Percentiles rank a stretch among this genome's conserved stretches.
Evolutionary conservation across 768 basidiomycete species (phyloP).

Genomic region (Calocera cornea): DNA sequence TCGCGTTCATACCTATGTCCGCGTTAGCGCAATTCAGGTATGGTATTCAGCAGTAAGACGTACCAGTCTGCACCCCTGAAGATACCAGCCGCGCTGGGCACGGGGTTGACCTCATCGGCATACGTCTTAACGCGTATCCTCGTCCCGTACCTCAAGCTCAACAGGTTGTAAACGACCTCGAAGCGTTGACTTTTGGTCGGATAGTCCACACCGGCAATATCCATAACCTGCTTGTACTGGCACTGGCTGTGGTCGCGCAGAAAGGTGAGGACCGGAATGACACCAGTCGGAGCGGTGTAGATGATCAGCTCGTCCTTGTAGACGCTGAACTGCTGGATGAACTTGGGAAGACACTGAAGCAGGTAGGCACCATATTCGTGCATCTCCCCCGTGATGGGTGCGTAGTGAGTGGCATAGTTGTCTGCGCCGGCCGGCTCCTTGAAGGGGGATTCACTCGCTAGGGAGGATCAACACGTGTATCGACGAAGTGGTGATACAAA

Average conservation of each 20-base stretch:
- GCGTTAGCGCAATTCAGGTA: conserved; percentile 5
- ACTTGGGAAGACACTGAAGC: conserved; percentile 86
- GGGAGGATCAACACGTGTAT: not conserved
- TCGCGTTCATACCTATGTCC: conserved; percentile 80
- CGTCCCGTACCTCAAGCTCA: conserved; percentile 64
- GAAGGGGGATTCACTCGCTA: conserved; percentile 48
- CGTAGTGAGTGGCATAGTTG: conserved; percentile 57
- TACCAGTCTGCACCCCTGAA: conserved; percentile 93
- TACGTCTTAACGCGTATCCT: conserved; percentile 96
- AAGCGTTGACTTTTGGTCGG: conserved; percentile 88
- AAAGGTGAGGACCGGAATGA: conserved; percentile 79
- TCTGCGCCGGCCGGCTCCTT: conserved; percentile 80
- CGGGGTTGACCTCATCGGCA: conserved; percentile 80
- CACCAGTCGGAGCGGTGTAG: conserved; percentile 67
- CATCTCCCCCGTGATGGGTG: conserved; percentile 58
- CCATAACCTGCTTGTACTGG: conserved; percentile 85
- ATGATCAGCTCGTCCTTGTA: conserved; percentile 90
- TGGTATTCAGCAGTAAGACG: conserved; percentile 15
- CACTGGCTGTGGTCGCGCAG: conserved; percentile 90
- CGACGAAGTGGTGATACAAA: not conserved
- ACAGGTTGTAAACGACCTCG: conserved; percentile 90
- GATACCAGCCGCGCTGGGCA: conserved; percentile 65
- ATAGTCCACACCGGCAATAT: conserved; percentile 91
- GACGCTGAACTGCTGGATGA: conserved; percentile 94
- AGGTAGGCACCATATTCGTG: conserved; percentile 91